Conservation (phyloP, 176 grass and related monocot species). For the Ampelocalamus luodianensis region DNA sequence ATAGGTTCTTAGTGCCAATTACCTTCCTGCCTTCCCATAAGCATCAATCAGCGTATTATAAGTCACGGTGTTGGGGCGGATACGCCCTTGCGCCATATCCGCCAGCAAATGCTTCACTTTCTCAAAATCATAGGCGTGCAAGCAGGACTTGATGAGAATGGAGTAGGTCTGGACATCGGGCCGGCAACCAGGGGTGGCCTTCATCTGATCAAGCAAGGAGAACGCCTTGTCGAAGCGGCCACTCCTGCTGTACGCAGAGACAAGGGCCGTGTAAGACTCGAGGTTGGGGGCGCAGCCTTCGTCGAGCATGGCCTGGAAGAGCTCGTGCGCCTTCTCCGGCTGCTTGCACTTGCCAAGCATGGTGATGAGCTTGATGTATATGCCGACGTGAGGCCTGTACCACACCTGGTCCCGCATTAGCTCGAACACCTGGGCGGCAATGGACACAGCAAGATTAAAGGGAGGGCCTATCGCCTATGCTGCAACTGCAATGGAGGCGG, state of each 20-base stretch:
- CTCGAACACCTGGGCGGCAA: constrained; percentile 75
- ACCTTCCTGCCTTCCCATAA: constrained; percentile 91
- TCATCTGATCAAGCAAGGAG: constrained; percentile 77
- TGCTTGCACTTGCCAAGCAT: constrained; percentile 97
- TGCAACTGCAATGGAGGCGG: neutral
- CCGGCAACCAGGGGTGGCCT: constrained; percentile 61
- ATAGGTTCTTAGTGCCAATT: neutral
- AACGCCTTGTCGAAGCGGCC: constrained; percentile 70
- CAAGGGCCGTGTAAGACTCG: constrained; percentile 77
- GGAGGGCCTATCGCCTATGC: neutral
- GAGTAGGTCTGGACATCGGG: constrained; percentile 92
- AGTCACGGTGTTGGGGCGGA: constrained; percentile 78
- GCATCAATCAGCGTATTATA: constrained; percentile 93
- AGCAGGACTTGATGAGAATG: constrained; percentile 90
- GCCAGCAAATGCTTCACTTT: constrained; percentile 63
- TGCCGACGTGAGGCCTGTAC: constrained; percentile 81
- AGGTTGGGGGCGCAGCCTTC: constrained; percentile 84
- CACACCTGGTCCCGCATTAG: constrained; percentile 89
- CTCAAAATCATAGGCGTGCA: constrained; percentile 85
- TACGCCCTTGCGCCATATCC: constrained; percentile 60
- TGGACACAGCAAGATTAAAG: neutral
- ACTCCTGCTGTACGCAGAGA: constrained; percentile 90
- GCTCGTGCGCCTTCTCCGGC: constrained; percentile 72
- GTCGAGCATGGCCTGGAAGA: constrained; percentile 84
- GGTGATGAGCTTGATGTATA: constrained; percentile 95